A percentile compares a stretch with the other conserved stretches of the same genome.
Evolutionary conservation across 805 yeast species (phyloP).

Genomic region (Pichia scutulata): DNA sequence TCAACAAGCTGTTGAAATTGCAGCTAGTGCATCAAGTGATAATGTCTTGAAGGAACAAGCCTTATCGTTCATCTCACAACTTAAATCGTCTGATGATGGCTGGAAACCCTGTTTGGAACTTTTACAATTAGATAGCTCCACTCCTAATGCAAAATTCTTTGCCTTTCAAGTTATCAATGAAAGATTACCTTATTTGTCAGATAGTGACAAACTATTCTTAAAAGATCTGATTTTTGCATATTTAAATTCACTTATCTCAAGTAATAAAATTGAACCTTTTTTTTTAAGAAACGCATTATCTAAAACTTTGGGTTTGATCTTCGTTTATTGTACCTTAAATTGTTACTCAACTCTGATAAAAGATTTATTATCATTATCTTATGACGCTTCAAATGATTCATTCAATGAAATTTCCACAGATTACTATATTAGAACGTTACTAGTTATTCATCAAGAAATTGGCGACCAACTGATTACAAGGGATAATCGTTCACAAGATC

Average conservation of each 20-base stretch:
- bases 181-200: slow-evolving; percentile 36
- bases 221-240: slow-evolving; percentile 43
- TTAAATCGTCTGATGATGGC: slow-evolving; percentile 47
- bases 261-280: slow-evolving; percentile 29
- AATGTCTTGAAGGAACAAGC: slow-evolving; percentile 54
- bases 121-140: slow-evolving; percentile 19
- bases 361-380: slow-evolving; percentile 38
- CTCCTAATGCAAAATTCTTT: slow-evolving; percentile 53
- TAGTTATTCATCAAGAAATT: slow-evolving; percentile 79
- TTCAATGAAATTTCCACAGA: slow-evolving; percentile 47
- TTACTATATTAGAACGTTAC: slow-evolving; percentile 64
- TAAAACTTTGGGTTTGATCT: slow-evolving; percentile 45
- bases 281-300: slow-evolving; percentile 51
- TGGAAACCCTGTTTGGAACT: slow-evolving; percentile 48
- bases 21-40: slow-evolving; percentile 58
- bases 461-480: slow-evolving; percentile 85
- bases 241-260: slow-evolving; percentile 26
- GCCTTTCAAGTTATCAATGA: slow-evolving; percentile 63
- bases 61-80: slow-evolving; percentile 42
- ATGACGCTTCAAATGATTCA: slow-evolving; percentile 17
- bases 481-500: slow-evolving; percentile 50
- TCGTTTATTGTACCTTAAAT: slow-evolving; percentile 39
- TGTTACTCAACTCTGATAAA: slow-evolving; percentile 45
- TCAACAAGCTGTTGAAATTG: slow-evolving; percentile 82
- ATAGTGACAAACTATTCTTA: slow-evolving; percentile 39